phyloP scores from a whole-genome alignment of 2,329 filamentous ascomycete species.

The Fusarium mexicanum region DNA sequence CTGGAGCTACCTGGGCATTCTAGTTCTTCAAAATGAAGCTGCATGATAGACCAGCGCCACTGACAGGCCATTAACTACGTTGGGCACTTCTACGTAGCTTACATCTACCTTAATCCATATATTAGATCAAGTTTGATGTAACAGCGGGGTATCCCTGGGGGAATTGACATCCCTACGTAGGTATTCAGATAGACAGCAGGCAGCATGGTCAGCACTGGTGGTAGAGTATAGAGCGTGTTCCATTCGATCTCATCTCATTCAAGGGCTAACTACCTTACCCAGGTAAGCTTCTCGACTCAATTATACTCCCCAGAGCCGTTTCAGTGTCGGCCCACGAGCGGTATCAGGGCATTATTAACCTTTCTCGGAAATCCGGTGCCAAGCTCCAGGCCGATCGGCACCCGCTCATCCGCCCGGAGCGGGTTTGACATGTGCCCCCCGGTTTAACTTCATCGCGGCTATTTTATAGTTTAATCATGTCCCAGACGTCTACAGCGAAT shows the following conservation, averaged over 20 bases:
- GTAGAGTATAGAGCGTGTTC: not conserved
- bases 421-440: conserved; percentile 31
- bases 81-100: not conserved
- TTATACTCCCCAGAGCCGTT: not conserved
- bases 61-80: not conserved
- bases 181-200: not conserved
- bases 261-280: not conserved
- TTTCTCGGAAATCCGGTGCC: conserved; percentile 17
- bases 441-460: conserved; percentile 6
- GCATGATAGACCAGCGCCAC: not conserved
- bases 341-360: conserved; percentile 26
- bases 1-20: not conserved
- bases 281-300: not conserved
- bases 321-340: not conserved
- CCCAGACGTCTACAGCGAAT: not conserved
- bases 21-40: conserved; percentile 7
- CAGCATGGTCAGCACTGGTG: not conserved
- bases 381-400: conserved; percentile 35
- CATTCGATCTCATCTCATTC: not conserved
- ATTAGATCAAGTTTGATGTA: not conserved
- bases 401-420: conserved; percentile 38
- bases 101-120: not conserved
- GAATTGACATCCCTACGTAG: not conserved
- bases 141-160: conserved; percentile 13
- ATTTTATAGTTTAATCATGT: not conserved